Conservation (phyloP, 2,329 filamentous ascomycete species). For the Delphinella strobiligena region DNA sequence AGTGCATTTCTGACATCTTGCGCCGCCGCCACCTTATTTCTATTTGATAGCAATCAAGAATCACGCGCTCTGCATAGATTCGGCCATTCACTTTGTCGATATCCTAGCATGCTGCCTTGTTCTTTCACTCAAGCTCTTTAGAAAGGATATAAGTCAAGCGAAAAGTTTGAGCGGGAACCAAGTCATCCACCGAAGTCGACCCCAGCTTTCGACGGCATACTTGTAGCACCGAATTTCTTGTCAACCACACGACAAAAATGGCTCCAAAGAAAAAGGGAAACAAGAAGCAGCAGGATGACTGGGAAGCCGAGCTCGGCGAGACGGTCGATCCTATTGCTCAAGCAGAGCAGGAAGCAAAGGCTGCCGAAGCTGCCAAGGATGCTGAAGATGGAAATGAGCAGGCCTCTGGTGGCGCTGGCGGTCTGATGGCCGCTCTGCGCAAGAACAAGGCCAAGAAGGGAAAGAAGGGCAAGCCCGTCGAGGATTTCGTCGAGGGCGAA, state of each 20-base stretch:
- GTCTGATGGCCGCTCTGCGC: constrained; percentile 37
- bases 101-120: background rate
- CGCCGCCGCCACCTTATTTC: no score
- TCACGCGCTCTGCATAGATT: background rate
- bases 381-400: constrained; percentile 40
- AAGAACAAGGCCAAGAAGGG: constrained; percentile 63
- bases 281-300: constrained; percentile 79
- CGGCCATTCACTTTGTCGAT: background rate
- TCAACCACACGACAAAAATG: constrained; percentile 42
- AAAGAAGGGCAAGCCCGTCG: constrained; percentile 68
- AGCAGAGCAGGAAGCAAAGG: constrained; percentile 31
- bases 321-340: constrained; percentile 50
- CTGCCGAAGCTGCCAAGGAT: constrained; percentile 32
- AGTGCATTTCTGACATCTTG: no score
- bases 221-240: no score
- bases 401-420: constrained; percentile 36
- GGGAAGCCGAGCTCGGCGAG: constrained; percentile 89
- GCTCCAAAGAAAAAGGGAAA: constrained; percentile 90
- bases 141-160: background rate
- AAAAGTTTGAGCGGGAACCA: no score
- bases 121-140: background rate
- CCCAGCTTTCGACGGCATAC: no score
- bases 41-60: background rate
- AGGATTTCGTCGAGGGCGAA: constrained; percentile 65
- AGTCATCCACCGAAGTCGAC: no score